phyloP scores from a whole-genome alignment of 306 rosid species.

The Aeschynomene evenia region DNA sequence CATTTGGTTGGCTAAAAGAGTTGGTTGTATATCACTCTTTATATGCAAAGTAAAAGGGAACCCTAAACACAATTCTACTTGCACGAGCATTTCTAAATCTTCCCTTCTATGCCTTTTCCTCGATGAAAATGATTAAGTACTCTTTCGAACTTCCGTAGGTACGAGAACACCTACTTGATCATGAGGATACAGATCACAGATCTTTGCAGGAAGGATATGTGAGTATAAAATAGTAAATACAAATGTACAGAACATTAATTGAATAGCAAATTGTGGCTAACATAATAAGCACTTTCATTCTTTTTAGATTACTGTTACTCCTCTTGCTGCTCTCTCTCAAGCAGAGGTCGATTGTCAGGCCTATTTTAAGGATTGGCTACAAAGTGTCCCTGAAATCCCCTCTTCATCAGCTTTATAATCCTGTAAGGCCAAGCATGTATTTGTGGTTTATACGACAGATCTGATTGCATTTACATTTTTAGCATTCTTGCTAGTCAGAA shows the following conservation, averaged over 20 bases:
- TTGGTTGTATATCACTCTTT: too few species aligned
- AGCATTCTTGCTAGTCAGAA: background rate
- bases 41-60: background rate
- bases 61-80: background rate
- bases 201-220: slow-evolving; percentile 81
- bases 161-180: slow-evolving; percentile 34
- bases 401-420: slow-evolving; percentile 59
- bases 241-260: background rate
- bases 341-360: slow-evolving; percentile 57
- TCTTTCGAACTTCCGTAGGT: slow-evolving; percentile 47
- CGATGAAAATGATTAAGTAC: background rate
- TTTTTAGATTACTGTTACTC: slow-evolving; percentile 80
- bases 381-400: slow-evolving; percentile 47
- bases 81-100: slow-evolving; percentile 17
- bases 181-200: slow-evolving; percentile 53
- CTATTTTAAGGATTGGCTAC: slow-evolving; percentile 70
- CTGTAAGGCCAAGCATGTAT: slow-evolving; percentile 32
- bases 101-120: background rate
- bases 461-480: slow-evolving; percentile 15
- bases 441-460: slow-evolving; percentile 21
- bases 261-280: background rate
- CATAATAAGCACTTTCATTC: slow-evolving; percentile 6
- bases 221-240: slow-evolving; percentile 24
- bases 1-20: too few species aligned
- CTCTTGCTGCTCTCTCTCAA: slow-evolving; percentile 66